Conservation (phyloP, 805 yeast genomes). For the Millerago galiae region DNA sequence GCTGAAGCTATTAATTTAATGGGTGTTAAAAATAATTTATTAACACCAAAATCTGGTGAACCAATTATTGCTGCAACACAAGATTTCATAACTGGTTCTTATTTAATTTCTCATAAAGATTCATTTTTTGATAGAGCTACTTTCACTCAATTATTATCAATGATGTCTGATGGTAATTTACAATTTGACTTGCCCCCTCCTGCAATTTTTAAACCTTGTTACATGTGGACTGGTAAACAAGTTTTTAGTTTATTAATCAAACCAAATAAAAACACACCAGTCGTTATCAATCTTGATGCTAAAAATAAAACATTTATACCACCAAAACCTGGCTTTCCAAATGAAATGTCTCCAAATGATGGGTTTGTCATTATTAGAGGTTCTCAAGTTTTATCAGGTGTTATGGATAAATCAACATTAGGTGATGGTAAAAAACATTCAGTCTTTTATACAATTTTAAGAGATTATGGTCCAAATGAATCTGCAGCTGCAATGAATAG, state of each 20-base stretch:
- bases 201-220: slow-evolving; percentile 80
- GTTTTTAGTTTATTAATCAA: slow-evolving; percentile 80
- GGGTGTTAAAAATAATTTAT: slow-evolving; percentile 94
- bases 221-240: slow-evolving; percentile 97
- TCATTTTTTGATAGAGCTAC: slow-evolving; percentile 85
- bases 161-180: slow-evolving; percentile 90
- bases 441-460: slow-evolving; percentile 86
- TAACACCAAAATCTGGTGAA: slow-evolving; percentile 97
- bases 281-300: slow-evolving; percentile 86
- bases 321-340: slow-evolving; percentile 66
- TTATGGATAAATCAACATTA: slow-evolving; percentile 91
- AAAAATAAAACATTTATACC: slow-evolving; percentile 85
- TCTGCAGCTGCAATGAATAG: slow-evolving; percentile 97
- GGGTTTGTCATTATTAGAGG: slow-evolving; percentile 90
- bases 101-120: slow-evolving; percentile 87
- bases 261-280: slow-evolving; percentile 73
- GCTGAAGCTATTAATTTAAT: slow-evolving; percentile 97
- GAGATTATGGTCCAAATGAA: slow-evolving; percentile 96
- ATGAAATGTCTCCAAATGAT: slow-evolving; percentile 96
- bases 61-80: slow-evolving; percentile 99
- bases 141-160: slow-evolving; percentile 73
- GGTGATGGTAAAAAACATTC: slow-evolving; percentile 99
- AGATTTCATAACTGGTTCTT: slow-evolving; percentile 97
- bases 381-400: slow-evolving; percentile 83
- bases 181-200: slow-evolving; percentile 97